These are phyloP conservation scores for Scedosporium boydii DNA, from an alignment of 2,329 filamentous ascomycete species.

Conservation along the genomic window DNA sequence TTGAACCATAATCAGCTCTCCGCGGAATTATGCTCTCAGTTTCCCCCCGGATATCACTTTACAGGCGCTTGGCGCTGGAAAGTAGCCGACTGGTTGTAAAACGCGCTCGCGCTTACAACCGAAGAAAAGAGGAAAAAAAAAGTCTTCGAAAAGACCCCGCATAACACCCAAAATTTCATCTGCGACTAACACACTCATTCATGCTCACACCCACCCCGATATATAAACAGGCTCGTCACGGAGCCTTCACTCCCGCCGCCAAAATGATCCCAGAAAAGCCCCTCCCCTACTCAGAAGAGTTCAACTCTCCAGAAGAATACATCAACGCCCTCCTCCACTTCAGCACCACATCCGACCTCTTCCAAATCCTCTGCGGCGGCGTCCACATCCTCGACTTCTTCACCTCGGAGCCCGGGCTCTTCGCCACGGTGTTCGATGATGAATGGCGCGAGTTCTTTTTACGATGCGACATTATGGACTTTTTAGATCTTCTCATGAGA, in stretches of 20 bases:
- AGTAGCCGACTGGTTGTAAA: neutral
- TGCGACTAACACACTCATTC: neutral
- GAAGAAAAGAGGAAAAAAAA: neutral
- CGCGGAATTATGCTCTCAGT: too few relatives aligned
- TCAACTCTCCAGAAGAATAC: slow-evolving; percentile 65
- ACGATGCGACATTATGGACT: slow-evolving; percentile 58
- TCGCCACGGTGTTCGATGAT: slow-evolving; percentile 62
- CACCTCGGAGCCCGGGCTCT: slow-evolving; percentile 74
- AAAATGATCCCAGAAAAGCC: slow-evolving; percentile 40
- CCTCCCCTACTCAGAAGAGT: slow-evolving; percentile 63
- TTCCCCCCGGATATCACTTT: neutral
- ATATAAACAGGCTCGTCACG: neutral
- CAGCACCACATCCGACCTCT: slow-evolving; percentile 61
- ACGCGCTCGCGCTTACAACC: neutral
- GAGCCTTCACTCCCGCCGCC: neutral
- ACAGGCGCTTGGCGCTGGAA: neutral
- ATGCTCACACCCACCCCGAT: neutral
- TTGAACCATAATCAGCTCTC: too few relatives aligned
- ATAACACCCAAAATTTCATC: neutral
- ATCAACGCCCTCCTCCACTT: slow-evolving; percentile 71
- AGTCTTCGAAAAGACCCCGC: neutral
- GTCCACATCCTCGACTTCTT: slow-evolving; percentile 97
- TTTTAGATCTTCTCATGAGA: slow-evolving; percentile 73
- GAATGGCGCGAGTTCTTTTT: slow-evolving; percentile 79
- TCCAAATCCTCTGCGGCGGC: slow-evolving; percentile 89